phyloP scores from a whole-genome alignment of 345 rosid species.

The Brassica carinata region DNA sequence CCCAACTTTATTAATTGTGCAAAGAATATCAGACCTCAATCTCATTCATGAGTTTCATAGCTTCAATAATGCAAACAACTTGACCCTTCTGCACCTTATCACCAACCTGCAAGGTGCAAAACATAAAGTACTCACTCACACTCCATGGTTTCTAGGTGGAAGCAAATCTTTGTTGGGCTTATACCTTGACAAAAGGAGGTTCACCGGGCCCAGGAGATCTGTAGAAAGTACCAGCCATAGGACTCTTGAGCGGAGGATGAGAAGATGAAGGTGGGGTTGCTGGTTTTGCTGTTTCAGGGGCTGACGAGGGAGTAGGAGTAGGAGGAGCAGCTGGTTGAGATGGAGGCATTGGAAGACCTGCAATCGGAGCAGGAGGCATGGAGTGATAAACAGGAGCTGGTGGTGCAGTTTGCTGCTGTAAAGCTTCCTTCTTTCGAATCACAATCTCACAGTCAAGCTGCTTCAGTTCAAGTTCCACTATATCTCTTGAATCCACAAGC shows the following conservation, averaged over 20 bases:
- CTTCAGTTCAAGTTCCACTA: conserved; percentile 81
- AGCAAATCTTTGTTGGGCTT: too few relatives aligned
- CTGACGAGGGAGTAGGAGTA: conserved; percentile 43
- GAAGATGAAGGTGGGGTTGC: conserved; percentile 51
- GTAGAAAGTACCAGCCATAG: conserved; percentile 98
- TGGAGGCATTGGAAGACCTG: conserved; percentile 47
- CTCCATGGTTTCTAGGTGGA: too few relatives aligned
- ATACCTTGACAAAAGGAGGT: conserved; percentile 90
- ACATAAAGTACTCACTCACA: conserved; percentile 14
- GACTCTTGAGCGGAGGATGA: conserved; percentile 72
- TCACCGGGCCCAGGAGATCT: conserved; percentile 85
- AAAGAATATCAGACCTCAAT: conserved; percentile 61
- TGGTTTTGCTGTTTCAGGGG: conserved; percentile 49
- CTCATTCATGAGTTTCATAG: conserved; percentile 98
- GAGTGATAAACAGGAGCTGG: conserved; percentile 41
- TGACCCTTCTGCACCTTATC: conserved; percentile 98
- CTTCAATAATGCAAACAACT: conserved; percentile 90
- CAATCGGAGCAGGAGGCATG: conserved; percentile 48
- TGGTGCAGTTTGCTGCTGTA: conserved; percentile 46
- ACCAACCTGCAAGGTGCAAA: conserved; percentile 63
- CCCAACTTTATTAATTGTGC: not conserved
- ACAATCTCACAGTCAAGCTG: conserved; percentile 77
- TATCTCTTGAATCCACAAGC: conserved; percentile 70
- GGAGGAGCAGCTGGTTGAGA: conserved; percentile 51
- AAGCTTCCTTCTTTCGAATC: conserved; percentile 87